These are phyloP conservation scores for Monosporozyma servazzii DNA, from an alignment of 805 yeast genomes.

Conservation along the genomic window DNA sequence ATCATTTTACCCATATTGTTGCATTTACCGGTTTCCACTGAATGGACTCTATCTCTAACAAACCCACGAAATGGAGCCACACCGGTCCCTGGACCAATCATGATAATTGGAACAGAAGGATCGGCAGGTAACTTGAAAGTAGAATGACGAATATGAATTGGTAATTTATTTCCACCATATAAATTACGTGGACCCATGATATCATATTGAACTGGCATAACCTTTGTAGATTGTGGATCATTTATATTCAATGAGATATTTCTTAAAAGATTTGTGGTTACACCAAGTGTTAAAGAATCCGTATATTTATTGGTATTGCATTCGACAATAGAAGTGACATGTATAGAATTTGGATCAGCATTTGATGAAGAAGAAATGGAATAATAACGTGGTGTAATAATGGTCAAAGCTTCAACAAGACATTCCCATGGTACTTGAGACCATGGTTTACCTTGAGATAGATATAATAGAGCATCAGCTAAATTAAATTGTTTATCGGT, in stretches of 20 bases:
- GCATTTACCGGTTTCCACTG: constrained; percentile 32
- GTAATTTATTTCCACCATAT: constrained; percentile 45
- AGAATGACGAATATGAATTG: constrained; percentile 90
- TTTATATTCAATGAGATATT: constrained; percentile 48
- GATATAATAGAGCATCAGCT: constrained; percentile 57
- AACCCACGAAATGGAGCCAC: constrained; percentile 98
- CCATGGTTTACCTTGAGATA: constrained; percentile 70
- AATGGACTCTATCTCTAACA: constrained; percentile 71
- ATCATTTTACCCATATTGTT: constrained; percentile 57
- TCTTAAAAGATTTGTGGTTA: constrained; percentile 79
- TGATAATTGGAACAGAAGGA: constrained; percentile 71
- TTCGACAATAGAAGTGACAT: constrained; percentile 90
- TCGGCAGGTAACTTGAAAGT: constrained; percentile 88
- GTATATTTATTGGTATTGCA: constrained; percentile 32
- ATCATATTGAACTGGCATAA: constrained; percentile 49
- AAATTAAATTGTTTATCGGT: constrained; percentile 55
- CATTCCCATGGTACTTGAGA: constrained; percentile 69
- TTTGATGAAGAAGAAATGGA: constrained; percentile 88
- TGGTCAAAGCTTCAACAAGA: constrained; percentile 69
- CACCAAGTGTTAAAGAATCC: constrained; percentile 46
- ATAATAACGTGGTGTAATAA: constrained; percentile 88
- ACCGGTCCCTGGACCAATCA: constrained; percentile 98
- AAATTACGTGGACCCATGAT: constrained; percentile 76
- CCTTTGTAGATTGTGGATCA: constrained; percentile 10
- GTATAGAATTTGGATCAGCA: constrained; percentile 63